phyloP scores from a whole-genome alignment of 805 yeast species.

The Grigorovia transvaalensis region DNA sequence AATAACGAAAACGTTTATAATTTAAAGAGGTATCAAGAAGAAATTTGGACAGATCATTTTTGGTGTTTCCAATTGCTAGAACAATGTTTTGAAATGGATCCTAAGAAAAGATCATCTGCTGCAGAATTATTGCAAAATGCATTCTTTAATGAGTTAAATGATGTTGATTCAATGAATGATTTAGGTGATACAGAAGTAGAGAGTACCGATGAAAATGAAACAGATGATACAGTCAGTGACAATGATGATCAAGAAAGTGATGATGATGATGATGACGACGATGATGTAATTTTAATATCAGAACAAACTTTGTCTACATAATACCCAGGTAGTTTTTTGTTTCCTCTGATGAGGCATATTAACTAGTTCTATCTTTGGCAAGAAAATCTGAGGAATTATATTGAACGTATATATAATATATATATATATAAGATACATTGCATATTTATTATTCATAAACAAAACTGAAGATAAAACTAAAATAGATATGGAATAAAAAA shows the following conservation, averaged over 20 bases:
- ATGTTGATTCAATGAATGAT: slow-evolving; percentile 7
- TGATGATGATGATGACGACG: slow-evolving; percentile 18
- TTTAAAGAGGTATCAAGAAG: slow-evolving; percentile 25
- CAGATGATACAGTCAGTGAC: slow-evolving; percentile 3
- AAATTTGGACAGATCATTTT: slow-evolving; percentile 29
- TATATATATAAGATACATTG: background rate
- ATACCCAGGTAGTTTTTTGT: too few relatives aligned
- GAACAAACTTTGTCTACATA: slow-evolving; percentile 5
- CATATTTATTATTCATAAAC: background rate
- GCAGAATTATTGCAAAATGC: slow-evolving; percentile 45
- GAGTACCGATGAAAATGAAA: slow-evolving; percentile 23
- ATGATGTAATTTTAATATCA: slow-evolving; percentile 19
- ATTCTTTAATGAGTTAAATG: slow-evolving; percentile 42
- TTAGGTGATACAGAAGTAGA: slow-evolving; percentile 13
- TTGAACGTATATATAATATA: background rate
- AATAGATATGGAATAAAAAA: slow-evolving; percentile 68
- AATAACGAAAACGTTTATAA: slow-evolving; percentile 7
- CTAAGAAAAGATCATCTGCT: slow-evolving; percentile 46
- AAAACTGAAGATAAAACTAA: slow-evolving; percentile 23
- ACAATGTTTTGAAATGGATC: slow-evolving; percentile 49
- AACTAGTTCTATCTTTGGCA: too few relatives aligned
- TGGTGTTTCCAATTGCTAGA: slow-evolving; percentile 46
- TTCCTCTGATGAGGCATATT: background rate
- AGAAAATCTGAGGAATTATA: too few relatives aligned
- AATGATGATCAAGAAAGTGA: slow-evolving; percentile 11